Percentiles rank a stretch among this genome's conserved stretches.
These are phyloP conservation scores for Blastocystis sp. DNA, from an alignment of 352 stramenopile species.

Conservation along the genomic window DNA sequence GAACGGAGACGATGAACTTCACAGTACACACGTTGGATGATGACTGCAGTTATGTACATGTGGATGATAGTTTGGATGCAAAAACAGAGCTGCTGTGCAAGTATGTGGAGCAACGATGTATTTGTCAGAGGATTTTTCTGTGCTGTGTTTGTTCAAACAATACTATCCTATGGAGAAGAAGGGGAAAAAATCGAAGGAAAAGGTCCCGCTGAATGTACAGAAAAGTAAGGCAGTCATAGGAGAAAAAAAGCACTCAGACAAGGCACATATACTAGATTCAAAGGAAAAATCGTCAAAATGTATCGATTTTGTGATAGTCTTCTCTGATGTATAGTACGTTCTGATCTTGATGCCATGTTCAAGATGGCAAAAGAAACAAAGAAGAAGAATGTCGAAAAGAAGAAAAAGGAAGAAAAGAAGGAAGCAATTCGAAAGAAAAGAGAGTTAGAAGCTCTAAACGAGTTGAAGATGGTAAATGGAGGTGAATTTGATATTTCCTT, in stretches of 20 bases:
- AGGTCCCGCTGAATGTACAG: not conserved
- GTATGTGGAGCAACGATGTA: not conserved
- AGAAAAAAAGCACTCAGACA: not conserved
- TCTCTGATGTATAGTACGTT: not conserved
- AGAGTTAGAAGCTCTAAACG: slow-evolving; percentile 25
- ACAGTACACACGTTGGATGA: not conserved
- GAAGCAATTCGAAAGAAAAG: not conserved
- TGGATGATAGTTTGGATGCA: not conserved
- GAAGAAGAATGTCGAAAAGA: slow-evolving; percentile 28
- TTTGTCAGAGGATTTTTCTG: not conserved
- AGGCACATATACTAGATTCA: not conserved
- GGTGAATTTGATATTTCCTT: not conserved
- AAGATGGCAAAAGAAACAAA: slow-evolving; percentile 27
- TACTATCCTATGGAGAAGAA: slow-evolving; percentile 7
- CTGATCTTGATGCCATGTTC: slow-evolving; percentile 3
- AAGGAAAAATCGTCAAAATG: not conserved
- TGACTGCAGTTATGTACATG: not conserved
- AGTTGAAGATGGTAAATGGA: slow-evolving; percentile 16
- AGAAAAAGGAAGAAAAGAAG: slow-evolving; percentile 7
- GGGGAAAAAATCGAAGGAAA: slow-evolving; percentile 31
- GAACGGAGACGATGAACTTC: not conserved
- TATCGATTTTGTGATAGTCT: not conserved
- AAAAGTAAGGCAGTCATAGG: not conserved
- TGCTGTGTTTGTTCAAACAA: not conserved
- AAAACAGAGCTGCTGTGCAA: not conserved